Evolutionary conservation across 768 basidiomycete genomes (phyloP), one percentile per base, ranked within the genome.

Genomic region (Hydnum rufescens): DNA sequence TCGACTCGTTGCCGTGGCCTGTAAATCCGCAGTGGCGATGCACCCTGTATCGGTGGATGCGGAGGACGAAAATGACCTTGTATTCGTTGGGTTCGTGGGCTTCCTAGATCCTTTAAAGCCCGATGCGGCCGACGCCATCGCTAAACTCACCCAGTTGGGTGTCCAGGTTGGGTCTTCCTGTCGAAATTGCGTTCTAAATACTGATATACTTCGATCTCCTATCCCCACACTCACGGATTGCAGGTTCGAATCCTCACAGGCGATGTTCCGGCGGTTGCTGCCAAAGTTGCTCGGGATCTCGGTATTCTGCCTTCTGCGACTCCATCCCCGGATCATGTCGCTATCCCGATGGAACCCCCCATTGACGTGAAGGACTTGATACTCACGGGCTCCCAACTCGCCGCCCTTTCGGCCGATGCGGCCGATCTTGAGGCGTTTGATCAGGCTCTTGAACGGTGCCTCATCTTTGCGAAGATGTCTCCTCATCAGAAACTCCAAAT

Each of bases 141-240:
- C 8, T 8, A 39, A 13, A 16, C 55, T 52, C 32, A 19, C 52
- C 44, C 26, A 13, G 44, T 8, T 23, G 16, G 26, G 23, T 25
- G 8, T 5, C 30, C 3, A 31, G 5, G 16, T 42, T 50, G n/a
- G 4, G 18, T 2, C 13, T 4, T 16, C 31, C 34, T 26, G 19
- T 42, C 22, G 42, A 4, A 29, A 30, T 28, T 66, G 66, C 4
- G 59, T 66, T n/a, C 72, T 72, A 56, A 70, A 75, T 25, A 59
- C 69, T 13, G 78, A 77, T 4, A 76, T 76, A 3, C 74, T 79
- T 46, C 69, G 77, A 6, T 74, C 79, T 59, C 72, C 73, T 58
- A 75, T 81, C 67, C 75, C 80, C 52, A 74, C 74, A 5, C 72
- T 72, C 65, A 53, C n/a, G 57, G 52, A 2, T 44, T 32, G 22